Evolutionary conservation across 306 rosid genomes (phyloP), one percentile per base, ranked within the genome.

Genomic region (Senna siamea): DNA sequence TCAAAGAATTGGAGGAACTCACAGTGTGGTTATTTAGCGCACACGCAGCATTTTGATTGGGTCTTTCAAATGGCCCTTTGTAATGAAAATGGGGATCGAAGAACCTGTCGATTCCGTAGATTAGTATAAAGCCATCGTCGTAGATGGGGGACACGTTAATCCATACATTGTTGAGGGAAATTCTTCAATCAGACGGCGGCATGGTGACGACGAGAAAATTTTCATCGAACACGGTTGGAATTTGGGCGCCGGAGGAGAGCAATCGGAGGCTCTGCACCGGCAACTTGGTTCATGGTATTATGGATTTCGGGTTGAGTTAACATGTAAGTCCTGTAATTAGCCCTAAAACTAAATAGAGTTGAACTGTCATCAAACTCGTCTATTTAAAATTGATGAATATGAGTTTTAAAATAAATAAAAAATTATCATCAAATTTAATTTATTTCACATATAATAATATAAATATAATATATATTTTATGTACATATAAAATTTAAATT

Each of bases 151-250:
- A 70, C 19, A 0, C 69, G 0, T 65, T 77, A 43, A 89, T 65
- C 20, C 37, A 54, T 40, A 91, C 77, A 51, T 82, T 63, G 82
- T 93, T 91, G 53, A 93, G 18, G 0, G 93, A 91, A 15, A 73
- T 52, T 0, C 8, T 43, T 3, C 44, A 20, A 4, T 79, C 83
- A 13, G 84, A 63, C 0, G 83, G 41, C 0, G 91, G 77, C 0
- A 85, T 17, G 4, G 97, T 89, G 82, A 89, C 81, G 15, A 80
- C 70, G 20, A 93, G 86, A 1, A 86, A 76, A 68, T 65, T 74
- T 2, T 81, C 85, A 26, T 81, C 2, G 57, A 60, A 64, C 80
- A 91, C 58, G 7, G 98, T 89, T 1, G 92, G 96, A n/a, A 93
- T 87, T 77, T 78, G 79, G 57, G 91, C 61, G 14, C 89, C 93